Conservation (phyloP, 768 basidiomycete species). For the Amanita rimosa region DNA sequence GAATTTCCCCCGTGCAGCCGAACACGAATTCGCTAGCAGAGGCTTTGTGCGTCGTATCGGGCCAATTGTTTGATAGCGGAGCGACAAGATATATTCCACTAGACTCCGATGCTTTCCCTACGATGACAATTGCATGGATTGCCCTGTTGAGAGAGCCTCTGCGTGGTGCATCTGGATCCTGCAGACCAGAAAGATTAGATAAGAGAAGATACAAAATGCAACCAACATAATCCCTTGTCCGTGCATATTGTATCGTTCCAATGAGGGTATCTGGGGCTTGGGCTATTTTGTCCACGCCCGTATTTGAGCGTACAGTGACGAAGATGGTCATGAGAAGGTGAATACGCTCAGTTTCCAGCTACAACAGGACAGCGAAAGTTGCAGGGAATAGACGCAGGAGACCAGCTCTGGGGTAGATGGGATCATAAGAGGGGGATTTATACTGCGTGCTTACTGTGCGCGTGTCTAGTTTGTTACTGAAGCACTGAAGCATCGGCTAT, state of each 20-base stretch:
- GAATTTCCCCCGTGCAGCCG: neutral
- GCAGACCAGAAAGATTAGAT: neutral
- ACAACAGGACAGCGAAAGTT: neutral
- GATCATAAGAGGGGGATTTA: neutral
- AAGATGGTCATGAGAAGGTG: neutral
- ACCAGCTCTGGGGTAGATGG: neutral
- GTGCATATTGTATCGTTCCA: neutral
- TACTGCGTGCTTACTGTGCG: neutral
- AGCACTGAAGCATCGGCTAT: neutral
- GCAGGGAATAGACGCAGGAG: neutral
- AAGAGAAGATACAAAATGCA: neutral
- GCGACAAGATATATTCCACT: too few species aligned
- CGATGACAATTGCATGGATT: neutral
- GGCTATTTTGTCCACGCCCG: neutral
- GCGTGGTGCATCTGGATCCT: neutral
- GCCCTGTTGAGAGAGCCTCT: neutral
- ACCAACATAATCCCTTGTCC: neutral
- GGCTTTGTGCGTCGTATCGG: neutral
- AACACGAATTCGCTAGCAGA: neutral
- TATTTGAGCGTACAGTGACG: neutral
- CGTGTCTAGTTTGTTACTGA: neutral
- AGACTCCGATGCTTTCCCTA: neutral
- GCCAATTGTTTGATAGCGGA: too few species aligned
- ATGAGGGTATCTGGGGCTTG: neutral
- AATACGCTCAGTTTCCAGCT: neutral